Conservation (phyloP, 768 basidiomycete species). For the Boletus coccyginus region DNA sequence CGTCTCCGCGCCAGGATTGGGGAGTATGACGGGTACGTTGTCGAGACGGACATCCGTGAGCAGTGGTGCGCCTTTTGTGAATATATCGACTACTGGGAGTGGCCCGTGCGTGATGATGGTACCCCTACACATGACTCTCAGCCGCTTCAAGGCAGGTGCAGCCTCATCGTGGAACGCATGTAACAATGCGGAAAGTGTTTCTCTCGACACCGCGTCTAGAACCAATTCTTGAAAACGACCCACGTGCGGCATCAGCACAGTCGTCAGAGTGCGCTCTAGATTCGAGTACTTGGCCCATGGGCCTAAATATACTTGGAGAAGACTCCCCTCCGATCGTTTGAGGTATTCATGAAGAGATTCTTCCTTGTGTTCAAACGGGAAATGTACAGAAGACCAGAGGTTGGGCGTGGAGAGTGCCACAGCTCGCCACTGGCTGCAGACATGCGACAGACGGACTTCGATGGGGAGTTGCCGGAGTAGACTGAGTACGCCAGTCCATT, state of each 20-base stretch:
- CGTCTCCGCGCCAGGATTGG: conserved; percentile 17
- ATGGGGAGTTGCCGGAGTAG: conserved; percentile 33
- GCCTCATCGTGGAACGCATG: conserved; percentile 23
- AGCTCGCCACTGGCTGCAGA: conserved; percentile 34
- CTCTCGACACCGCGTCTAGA: conserved; percentile 30
- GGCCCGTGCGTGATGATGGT: conserved; percentile 28
- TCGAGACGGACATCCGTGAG: conserved; percentile 35
- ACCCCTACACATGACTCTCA: conserved; percentile 32
- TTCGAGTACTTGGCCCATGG: conserved; percentile 33
- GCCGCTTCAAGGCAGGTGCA: conserved; percentile 24
- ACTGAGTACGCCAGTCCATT: conserved; percentile 32
- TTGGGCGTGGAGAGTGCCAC: conserved; percentile 33
- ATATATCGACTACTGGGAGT: conserved; percentile 21
- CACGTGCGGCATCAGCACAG: conserved; percentile 30
- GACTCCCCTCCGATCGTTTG: conserved; percentile 28
- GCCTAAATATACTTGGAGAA: conserved; percentile 31
- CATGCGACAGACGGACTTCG: conserved; percentile 34
- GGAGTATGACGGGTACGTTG: conserved; percentile 26
- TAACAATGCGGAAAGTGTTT: conserved; percentile 25
- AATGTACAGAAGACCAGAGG: conserved; percentile 35
- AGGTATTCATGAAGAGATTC: conserved; percentile 33
- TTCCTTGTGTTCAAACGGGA: conserved; percentile 29
- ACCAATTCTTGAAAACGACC: conserved; percentile 28
- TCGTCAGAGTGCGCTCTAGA: conserved; percentile 22
- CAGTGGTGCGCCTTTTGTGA: conserved; percentile 31